Evolutionary conservation across 2,329 filamentous ascomycete species (phyloP), one percentile per base, ranked within the genome.

Genomic region (Fusarium proliferatum): DNA sequence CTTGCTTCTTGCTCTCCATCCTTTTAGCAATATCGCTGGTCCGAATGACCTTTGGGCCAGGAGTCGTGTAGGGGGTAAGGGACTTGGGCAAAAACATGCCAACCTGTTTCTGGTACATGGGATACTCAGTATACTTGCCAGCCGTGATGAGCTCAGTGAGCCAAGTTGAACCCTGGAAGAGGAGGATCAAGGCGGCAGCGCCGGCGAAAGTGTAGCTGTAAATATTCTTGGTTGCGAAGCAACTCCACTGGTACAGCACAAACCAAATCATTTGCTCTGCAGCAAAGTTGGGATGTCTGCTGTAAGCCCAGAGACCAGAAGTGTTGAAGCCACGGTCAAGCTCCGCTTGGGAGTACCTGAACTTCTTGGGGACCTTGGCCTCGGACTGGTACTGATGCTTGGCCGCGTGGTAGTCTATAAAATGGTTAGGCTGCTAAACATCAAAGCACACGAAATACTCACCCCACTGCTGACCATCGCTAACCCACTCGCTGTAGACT

Each of bases 381-480:
- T 91, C 92, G 70, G 90, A 86, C 70, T 90, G 89, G 82, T 97
- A 98, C 48, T 89, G 81, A 51, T 88, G 85, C 84, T 98, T 98
- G 55, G 95, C 95, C 21, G 84, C 84, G 81, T 99, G 95, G 84
- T 91, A 99, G 72, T 90, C 91, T 93, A 64, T 17, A 21, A 19
- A 38, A 38, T 36, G 34, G 42, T 77, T 38, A 78, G 64, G 26
- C 11, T 15, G 15, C 9, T 36, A 9, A 21, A 26, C 13, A 8
- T 8, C 42, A 26, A 7, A 15, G 15, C 17, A 42, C 9, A 21
- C 15, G 13, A 7, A 19, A 26, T 13, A 82, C 87, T 73, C 84
- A 93, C 91, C 87, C 95, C 95, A 99, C 83, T 98, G 95, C 81
- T 98, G 94, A 72, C 95, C 92, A 81, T 99, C 96, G 78, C 94